Conservation (phyloP, 768 basidiomycete genomes). For the Chalciporus piperatus region DNA sequence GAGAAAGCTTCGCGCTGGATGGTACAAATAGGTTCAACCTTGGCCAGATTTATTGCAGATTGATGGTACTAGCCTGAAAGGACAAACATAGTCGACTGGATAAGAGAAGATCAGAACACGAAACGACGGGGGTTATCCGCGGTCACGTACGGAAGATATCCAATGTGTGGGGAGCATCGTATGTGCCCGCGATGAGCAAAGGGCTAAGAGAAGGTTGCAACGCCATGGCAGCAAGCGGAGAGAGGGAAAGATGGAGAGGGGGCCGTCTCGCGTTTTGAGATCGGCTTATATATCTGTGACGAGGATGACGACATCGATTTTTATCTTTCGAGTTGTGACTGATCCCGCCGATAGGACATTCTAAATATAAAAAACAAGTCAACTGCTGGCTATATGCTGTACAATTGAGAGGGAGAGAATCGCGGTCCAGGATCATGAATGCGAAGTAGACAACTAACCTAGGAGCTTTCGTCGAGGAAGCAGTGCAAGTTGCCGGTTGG, state of each 20-base stretch:
- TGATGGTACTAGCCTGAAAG: slow-evolving; percentile 53
- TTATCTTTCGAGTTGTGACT: neutral
- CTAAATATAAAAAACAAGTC: too few relatives aligned
- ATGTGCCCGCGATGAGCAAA: slow-evolving; percentile 57
- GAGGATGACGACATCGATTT: slow-evolving; percentile 6
- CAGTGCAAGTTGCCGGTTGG: too few relatives aligned
- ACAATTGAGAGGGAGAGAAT: too few relatives aligned
- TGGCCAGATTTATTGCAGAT: neutral
- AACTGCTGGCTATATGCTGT: too few relatives aligned
- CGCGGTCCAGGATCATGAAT: too few relatives aligned
- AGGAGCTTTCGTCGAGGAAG: too few relatives aligned
- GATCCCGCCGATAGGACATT: neutral
- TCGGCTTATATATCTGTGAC: neutral
- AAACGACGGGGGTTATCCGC: neutral
- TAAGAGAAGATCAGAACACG: neutral
- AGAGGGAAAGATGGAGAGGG: neutral
- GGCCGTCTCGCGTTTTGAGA: neutral
- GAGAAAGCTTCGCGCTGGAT: slow-evolving; percentile 56
- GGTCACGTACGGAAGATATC: slow-evolving; percentile 67
- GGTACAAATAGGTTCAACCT: neutral
- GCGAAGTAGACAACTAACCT: too few relatives aligned
- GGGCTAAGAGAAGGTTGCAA: slow-evolving; percentile 72
- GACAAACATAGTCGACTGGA: slow-evolving; percentile 85
- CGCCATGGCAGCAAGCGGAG: slow-evolving; percentile 52
- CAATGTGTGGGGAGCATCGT: slow-evolving; percentile 68